Conservation (phyloP, 2,329 filamentous ascomycete genomes). For the Corniculantispora saksenae region DNA sequence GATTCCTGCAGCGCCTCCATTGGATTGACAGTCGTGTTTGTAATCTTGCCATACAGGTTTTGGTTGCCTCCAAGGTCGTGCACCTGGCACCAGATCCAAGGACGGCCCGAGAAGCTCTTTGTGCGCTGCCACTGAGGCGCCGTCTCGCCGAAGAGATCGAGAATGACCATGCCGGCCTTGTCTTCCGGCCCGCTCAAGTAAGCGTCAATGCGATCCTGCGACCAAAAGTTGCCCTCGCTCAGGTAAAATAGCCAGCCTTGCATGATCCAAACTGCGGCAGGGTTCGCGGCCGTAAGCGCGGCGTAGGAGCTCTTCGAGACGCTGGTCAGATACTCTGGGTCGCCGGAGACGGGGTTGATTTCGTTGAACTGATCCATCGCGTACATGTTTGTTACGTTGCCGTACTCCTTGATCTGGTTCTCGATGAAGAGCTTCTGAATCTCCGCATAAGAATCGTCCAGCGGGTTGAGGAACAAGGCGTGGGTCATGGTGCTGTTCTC, state of each 20-base stretch:
- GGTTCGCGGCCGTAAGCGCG: conserved; percentile 48
- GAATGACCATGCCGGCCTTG: conserved; percentile 48
- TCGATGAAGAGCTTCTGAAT: conserved; percentile 47
- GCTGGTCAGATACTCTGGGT: neutral
- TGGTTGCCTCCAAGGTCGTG: conserved; percentile 52
- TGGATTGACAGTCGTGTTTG: conserved; percentile 48
- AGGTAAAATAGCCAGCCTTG: conserved; percentile 52
- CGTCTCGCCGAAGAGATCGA: conserved; percentile 52
- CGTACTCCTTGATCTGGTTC: conserved; percentile 47
- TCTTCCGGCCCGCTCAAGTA: conserved; percentile 48
- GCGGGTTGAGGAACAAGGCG: conserved; percentile 49
- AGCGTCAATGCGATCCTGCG: conserved; percentile 45
- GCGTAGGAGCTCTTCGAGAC: conserved; percentile 41
- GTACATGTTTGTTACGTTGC: conserved; percentile 50
- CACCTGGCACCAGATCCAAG: conserved; percentile 56
- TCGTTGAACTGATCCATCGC: conserved; percentile 57
- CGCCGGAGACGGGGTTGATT: conserved; percentile 31
- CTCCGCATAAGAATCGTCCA: conserved; percentile 42
- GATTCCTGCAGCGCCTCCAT: conserved; percentile 45
- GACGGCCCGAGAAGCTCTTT: conserved; percentile 51
- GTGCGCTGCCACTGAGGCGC: conserved; percentile 53
- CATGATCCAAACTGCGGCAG: conserved; percentile 52
- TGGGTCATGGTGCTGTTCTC: conserved; percentile 38
- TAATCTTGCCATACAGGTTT: conserved; percentile 51
- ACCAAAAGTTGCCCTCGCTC: conserved; percentile 45